phyloP scores from a whole-genome alignment of 1,139 yeast species.

The Nakaseomyces nivariensis region DNA sequence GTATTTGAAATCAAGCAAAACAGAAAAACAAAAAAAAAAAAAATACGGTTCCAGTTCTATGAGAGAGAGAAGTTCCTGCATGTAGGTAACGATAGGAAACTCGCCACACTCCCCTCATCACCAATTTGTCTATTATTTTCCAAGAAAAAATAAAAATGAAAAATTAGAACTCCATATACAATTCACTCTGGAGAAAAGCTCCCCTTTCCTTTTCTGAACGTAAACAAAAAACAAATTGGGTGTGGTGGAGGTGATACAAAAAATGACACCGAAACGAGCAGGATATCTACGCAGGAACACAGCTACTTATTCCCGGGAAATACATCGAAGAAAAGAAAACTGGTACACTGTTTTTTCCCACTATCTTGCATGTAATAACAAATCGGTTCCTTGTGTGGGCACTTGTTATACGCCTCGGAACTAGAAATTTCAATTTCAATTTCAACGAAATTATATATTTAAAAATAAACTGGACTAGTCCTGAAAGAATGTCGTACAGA shows the following conservation, averaged over 20 bases:
- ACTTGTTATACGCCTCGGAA: too few species aligned
- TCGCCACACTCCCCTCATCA: background rate
- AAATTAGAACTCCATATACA: background rate
- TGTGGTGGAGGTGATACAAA: background rate
- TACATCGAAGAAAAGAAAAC: too few species aligned
- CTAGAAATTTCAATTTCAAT: too few species aligned
- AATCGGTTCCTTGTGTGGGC: too few species aligned
- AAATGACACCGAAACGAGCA: too few species aligned
- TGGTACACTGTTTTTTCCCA: too few species aligned
- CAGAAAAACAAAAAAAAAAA: too few species aligned
- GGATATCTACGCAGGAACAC: too few species aligned
- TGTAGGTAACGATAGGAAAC: background rate
- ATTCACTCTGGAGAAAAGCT: background rate
- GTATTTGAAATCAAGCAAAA: too few species aligned
- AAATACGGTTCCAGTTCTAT: too few species aligned
- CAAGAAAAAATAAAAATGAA: background rate
- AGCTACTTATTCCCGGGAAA: background rate
- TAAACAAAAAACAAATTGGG: background rate
- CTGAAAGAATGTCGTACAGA: background rate
- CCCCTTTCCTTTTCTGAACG: too few species aligned
- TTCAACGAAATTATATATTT: background rate
- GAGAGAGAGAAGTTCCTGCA: background rate
- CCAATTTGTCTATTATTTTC: background rate
- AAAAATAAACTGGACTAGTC: background rate
- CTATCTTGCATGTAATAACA: too few species aligned